Evolutionary conservation across 306 rosid species (phyloP).

Genomic region (Prunus salicina): DNA sequence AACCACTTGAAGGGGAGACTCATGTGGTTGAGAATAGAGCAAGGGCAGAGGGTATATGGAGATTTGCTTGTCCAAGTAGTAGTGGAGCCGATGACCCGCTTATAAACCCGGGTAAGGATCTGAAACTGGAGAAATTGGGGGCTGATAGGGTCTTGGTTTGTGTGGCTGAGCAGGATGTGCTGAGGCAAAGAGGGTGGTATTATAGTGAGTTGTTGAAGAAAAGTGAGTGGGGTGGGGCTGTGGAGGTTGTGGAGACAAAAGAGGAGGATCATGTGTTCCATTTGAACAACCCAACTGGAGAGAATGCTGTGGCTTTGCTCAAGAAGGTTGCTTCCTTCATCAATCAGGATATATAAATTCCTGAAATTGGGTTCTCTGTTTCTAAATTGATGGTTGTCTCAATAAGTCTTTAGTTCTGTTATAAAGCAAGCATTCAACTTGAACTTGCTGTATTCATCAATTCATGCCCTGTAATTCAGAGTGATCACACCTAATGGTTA

Average conservation of each 20-base stretch:
- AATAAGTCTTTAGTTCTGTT: not conserved
- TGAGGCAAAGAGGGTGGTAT: conserved; percentile 42
- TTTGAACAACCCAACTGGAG: conserved; percentile 34
- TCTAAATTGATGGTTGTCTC: not conserved
- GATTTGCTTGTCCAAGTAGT: conserved; percentile 35
- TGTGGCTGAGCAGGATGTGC: conserved; percentile 50
- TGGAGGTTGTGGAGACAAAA: conserved; percentile 8
- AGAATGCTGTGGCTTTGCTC: conserved; percentile 41
- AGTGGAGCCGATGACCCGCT: conserved; percentile 56
- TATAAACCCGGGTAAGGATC: conserved; percentile 53
- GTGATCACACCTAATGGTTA: not conserved
- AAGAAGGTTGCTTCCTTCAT: conserved; percentile 39
- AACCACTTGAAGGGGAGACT: conserved; percentile 38
- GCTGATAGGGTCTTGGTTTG: conserved; percentile 43
- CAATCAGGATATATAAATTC: not conserved
- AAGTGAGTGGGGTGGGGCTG: conserved; percentile 40
- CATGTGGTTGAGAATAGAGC: not conserved
- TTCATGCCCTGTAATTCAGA: not conserved
- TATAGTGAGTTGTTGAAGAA: conserved; percentile 39
- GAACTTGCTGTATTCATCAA: not conserved
- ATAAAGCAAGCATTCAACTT: not conserved
- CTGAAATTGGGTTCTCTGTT: not conserved
- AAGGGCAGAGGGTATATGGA: conserved; percentile 38
- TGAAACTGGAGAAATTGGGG: conserved; percentile 35
- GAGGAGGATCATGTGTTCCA: conserved; percentile 43